Evolutionary conservation across 2,329 filamentous ascomycete species (phyloP).

Genomic region (Colletotrichum spaethianum): DNA sequence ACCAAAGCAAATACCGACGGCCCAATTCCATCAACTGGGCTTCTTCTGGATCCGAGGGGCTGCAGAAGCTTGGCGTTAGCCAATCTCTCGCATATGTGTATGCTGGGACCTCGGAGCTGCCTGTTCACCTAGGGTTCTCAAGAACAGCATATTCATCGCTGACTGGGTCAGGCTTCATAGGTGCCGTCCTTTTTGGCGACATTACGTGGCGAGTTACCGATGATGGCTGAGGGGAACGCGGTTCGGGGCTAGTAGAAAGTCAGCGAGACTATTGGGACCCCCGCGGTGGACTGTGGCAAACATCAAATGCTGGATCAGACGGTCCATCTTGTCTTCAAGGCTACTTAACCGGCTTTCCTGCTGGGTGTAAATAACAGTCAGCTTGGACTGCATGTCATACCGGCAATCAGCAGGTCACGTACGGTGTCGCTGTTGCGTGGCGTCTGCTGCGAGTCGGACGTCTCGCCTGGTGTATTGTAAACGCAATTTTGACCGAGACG

Average conservation of each 20-base stretch:
- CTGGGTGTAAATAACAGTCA: fast-evolving
- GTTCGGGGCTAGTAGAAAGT: background rate
- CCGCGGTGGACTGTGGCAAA: background rate
- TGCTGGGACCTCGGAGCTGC: background rate
- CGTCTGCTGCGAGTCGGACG: conserved; percentile 8
- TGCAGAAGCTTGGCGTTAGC: background rate
- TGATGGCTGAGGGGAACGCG: background rate
- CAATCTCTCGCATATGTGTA: background rate
- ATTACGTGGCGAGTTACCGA: background rate
- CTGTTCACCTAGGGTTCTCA: background rate
- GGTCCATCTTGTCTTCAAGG: conserved; percentile 31
- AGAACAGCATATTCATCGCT: fast-evolving
- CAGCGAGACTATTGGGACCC: background rate
- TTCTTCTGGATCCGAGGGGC: background rate
- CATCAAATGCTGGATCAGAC: conserved; percentile 20
- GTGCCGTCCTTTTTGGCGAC: background rate
- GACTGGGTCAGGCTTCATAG: background rate
- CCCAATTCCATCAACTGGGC: conserved; percentile 5
- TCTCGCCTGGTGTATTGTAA: conserved; percentile 4
- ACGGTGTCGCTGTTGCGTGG: conserved; percentile 12
- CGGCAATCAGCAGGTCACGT: background rate
- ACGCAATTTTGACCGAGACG: conserved; percentile 21
- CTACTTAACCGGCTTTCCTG: conserved; percentile 22
- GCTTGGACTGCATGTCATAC: background rate
- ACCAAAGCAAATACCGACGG: conserved; percentile 58